A percentile compares a stretch with the other conserved stretches of the same genome.
These are phyloP conservation scores for Stipa capillata DNA, from an alignment of 176 grass and related monocot species.

Conservation along the genomic window DNA sequence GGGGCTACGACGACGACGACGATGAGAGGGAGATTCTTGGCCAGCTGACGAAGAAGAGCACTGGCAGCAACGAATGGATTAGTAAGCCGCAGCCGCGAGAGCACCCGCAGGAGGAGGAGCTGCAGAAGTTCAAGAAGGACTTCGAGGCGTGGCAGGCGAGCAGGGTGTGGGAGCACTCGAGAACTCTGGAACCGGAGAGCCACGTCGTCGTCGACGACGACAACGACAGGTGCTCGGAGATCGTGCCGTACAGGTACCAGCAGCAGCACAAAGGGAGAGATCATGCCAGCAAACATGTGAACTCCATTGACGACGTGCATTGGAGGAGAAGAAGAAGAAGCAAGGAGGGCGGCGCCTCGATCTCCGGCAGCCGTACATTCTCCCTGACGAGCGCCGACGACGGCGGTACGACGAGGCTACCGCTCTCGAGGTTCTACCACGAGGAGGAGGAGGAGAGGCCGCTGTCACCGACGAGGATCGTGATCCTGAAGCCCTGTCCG, in stretches of 20 bases:
- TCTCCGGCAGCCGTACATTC: constrained; percentile 41
- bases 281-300: background rate
- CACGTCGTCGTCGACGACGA: background rate
- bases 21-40: constrained; percentile 22
- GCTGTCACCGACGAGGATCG: constrained; percentile 64
- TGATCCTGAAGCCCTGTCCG: constrained; percentile 80
- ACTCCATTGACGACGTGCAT: constrained; percentile 3
- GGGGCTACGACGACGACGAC: background rate
- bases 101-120: constrained; percentile 90
- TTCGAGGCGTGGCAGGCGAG: constrained; percentile 86
- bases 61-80: background rate
- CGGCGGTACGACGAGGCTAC: constrained; percentile 14
- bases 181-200: constrained; percentile 43
- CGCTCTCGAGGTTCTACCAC: constrained; percentile 29
- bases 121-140: constrained; percentile 97
- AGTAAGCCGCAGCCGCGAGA: constrained; percentile 51
- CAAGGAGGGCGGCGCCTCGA: constrained; percentile 28
- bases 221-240: background rate
- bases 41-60: constrained; percentile 16
- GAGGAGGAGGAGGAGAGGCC: constrained; percentile 36
- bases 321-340: constrained; percentile 14
- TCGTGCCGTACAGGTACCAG: constrained; percentile 40
- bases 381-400: constrained; percentile 17
- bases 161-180: constrained; percentile 42
- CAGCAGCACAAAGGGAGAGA: constrained; percentile 9